Base-by-base conservation (phyloP, 768 basidiomycete genomes). In the Punctularia strigosozonata region DNA sequence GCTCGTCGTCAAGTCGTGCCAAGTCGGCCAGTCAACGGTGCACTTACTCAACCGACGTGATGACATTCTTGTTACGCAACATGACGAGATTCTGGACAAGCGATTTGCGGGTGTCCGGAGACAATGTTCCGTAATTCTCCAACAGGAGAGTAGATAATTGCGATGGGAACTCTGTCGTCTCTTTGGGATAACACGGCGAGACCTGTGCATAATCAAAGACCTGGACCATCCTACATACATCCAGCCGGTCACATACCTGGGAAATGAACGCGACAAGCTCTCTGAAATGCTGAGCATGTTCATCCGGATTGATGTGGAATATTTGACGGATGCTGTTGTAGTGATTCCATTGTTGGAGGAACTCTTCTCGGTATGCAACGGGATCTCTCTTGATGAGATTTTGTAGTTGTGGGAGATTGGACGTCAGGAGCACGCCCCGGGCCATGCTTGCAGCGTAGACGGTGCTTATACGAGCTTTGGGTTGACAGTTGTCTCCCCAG, bases 351-450 rank as follows among this genome's bases (percentile, higher is more conserved):
- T 99, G 94, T 46, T 89, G 89, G 13, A 91, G 55, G 49, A 98
- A 99, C 50, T 99, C 95, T 44, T 98, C 94, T 55, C 76, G 83
- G 66, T 99, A 98, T 0, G 75, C 80, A 6, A 64, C 59, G 3
- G 94, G 86, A 56, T 95, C 89, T 31, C 95, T 75, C 56, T 99
- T 99, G 58, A 99, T 91, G 38, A 98, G 69, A 56, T 97, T 97
- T 58, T 98, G 94, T 6, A 99, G 71, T 54, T 95, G 89, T 0
- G 95, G 92, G 6, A 97, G 74, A 53, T 94, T 94, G 13, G 85
- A 75, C 23, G 87, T 81, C 47, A 94, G 72, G 40, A 90, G 70
- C 37, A 82, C 68, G 36, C 84, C 85, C 41, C 86, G 70, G 47
- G 65, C 72, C 70, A 71, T 73, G 22, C 14, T 34, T 39, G 26